phyloP scores from a whole-genome alignment of 345 rosid genomes.

The thale cress (Arabidopsis thaliana) region TAIR10.1 NC_003075.7:7533501-7534000 shows the following conservation, averaged over 20 bases:
- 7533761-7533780: conserved; percentile 3
- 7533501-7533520: conserved; percentile 28
- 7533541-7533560: conserved; percentile 26
- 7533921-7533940: background rate
- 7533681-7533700: conserved; percentile 61
- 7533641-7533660: conserved; percentile 69
- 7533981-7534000: conserved; percentile 56
- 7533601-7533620: background rate
- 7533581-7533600: conserved; percentile 13
- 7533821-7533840: conserved; percentile 45
- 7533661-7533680: conserved; percentile 76
- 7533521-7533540: conserved; percentile 18
- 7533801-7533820: conserved; percentile 57
- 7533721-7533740: conserved; percentile 33
- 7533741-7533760: conserved; percentile 17
- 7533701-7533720: conserved; percentile 54
- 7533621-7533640: conserved; percentile 46
- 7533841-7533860: conserved; percentile 37
- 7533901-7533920: conserved; percentile 13
- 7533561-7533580: background rate
- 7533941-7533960: background rate
- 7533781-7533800: conserved; percentile 3
- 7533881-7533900: conserved; percentile 42
- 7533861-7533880: conserved; percentile 28
- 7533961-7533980: conserved; percentile 46